Percentiles rank a stretch among this genome's conserved stretches.
Conservation (phyloP, 371 early-diverging fungal genomes). For the Parasitella parasitica region DNA sequence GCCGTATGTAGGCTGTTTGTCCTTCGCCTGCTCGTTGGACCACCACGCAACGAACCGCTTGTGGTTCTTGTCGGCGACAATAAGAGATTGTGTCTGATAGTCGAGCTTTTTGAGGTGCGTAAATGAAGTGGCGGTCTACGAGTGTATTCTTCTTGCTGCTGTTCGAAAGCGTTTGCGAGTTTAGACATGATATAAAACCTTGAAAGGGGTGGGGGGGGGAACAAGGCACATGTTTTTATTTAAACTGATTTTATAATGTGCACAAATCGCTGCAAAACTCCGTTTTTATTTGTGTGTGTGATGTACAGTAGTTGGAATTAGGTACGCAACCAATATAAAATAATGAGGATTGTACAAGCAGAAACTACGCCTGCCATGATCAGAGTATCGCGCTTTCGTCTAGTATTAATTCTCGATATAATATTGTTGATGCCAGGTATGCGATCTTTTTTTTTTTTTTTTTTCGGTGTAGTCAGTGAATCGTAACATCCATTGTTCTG, state of each 20-base stretch:
- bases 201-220: slow-evolving; percentile 7
- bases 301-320: slow-evolving; percentile 17
- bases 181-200: slow-evolving; percentile 27
- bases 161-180: slow-evolving; percentile 36
- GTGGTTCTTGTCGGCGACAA: slow-evolving; percentile 43
- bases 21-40: slow-evolving; percentile 16
- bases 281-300: slow-evolving; percentile 3
- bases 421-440: slow-evolving; percentile 66
- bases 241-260: background rate
- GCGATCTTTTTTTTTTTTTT: slow-evolving; percentile 8
- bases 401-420: slow-evolving; percentile 62
- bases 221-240: background rate
- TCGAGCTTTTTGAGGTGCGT: slow-evolving; percentile 43
- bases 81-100: slow-evolving; percentile 33
- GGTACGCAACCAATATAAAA: slow-evolving; percentile 50
- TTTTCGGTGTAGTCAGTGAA: background rate
- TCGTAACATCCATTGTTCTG: background rate
- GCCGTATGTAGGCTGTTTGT: slow-evolving; percentile 24
- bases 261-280: background rate
- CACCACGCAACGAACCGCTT: slow-evolving; percentile 37
- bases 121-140: slow-evolving; percentile 22
- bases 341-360: slow-evolving; percentile 56
- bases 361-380: slow-evolving; percentile 67
- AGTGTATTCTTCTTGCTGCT: slow-evolving; percentile 28
- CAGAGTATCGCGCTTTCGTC: slow-evolving; percentile 61